Conservation (phyloP, 2,329 filamentous ascomycete genomes). For the Alternaria triticina region DNA sequence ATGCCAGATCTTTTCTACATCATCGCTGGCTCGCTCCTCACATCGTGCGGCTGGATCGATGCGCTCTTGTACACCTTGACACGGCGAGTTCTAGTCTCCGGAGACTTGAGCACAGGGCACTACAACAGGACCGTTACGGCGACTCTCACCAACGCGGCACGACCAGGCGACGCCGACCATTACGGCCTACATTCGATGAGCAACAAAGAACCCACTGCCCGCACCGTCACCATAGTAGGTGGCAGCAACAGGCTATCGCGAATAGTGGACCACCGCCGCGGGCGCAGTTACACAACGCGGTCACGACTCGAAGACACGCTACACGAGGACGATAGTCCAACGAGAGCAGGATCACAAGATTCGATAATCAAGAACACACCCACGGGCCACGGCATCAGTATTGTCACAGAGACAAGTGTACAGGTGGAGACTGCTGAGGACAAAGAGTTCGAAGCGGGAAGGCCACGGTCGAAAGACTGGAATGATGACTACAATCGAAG, state of each 20-base stretch:
- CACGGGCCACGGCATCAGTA: slow-evolving; percentile 27
- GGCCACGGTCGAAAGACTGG: slow-evolving; percentile 16
- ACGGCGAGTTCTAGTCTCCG: slow-evolving; percentile 47
- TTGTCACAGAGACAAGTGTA: slow-evolving; percentile 44
- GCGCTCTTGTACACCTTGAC: slow-evolving; percentile 53
- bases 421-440: slow-evolving; percentile 35
- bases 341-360: slow-evolving; percentile 40
- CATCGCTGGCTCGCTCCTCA: slow-evolving; percentile 65
- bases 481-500: not conserved
- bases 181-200: slow-evolving; percentile 40
- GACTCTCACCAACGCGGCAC: slow-evolving; percentile 28
- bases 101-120: slow-evolving; percentile 36
- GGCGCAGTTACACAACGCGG: slow-evolving; percentile 20
- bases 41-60: slow-evolving; percentile 54
- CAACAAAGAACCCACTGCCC: slow-evolving; percentile 34
- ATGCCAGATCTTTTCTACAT: slow-evolving; percentile 64
- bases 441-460: slow-evolving; percentile 10
- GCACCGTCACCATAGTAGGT: slow-evolving; percentile 46
- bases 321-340: slow-evolving; percentile 31
- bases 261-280: slow-evolving; percentile 34
- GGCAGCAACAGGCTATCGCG: slow-evolving; percentile 38
- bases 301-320: slow-evolving; percentile 22
- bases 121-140: slow-evolving; percentile 30
- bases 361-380: slow-evolving; percentile 39
- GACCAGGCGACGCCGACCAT: slow-evolving; percentile 31